Evolutionary conservation across 768 basidiomycete genomes (phyloP).

Genomic region (Leccinum pellstonianum): DNA sequence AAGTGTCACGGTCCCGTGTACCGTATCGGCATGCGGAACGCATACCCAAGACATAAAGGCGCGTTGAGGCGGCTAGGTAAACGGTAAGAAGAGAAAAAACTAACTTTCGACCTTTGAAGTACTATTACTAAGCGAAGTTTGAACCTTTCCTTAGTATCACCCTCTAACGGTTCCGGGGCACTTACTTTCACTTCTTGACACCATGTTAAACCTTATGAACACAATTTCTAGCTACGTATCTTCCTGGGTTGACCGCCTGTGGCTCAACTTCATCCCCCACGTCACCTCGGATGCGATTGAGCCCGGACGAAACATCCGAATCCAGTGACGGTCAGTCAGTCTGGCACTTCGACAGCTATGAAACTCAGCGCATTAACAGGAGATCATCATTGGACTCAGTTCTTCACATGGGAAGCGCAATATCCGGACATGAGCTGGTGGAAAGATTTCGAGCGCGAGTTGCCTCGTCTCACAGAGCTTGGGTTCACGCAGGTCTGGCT

Average conservation of each 20-base stretch:
- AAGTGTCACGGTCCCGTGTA: conserved; percentile 41
- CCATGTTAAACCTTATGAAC: conserved; percentile 7
- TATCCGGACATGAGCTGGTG: conserved; percentile 72
- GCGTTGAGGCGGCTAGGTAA: conserved; percentile 47
- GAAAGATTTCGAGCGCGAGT: conserved; percentile 66
- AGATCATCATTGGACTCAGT: conserved; percentile 57
- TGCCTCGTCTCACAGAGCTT: conserved; percentile 59
- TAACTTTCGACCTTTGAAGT: too few species aligned
- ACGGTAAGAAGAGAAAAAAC: conserved; percentile 28
- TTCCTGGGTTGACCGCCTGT: conserved; percentile 25
- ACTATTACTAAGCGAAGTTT: conserved; percentile 23
- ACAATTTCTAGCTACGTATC: conserved; percentile 1
- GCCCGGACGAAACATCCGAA: conserved; percentile 50
- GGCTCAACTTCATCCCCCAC: conserved; percentile 32
- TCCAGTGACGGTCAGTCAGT: conserved; percentile 60
- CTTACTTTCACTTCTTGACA: too few species aligned
- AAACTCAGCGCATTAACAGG: neutral
- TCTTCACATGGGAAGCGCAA: conserved; percentile 78
- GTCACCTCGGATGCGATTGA: conserved; percentile 59
- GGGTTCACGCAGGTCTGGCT: conserved; percentile 84
- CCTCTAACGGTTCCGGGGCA: neutral
- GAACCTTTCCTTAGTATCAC: conserved; percentile 7
- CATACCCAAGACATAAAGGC: conserved; percentile 46
- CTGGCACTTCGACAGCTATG: neutral
- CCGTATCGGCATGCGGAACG: conserved; percentile 59